Base-by-base conservation (phyloP, 257 asterid species). In the Paulownia fortunei region DNA sequence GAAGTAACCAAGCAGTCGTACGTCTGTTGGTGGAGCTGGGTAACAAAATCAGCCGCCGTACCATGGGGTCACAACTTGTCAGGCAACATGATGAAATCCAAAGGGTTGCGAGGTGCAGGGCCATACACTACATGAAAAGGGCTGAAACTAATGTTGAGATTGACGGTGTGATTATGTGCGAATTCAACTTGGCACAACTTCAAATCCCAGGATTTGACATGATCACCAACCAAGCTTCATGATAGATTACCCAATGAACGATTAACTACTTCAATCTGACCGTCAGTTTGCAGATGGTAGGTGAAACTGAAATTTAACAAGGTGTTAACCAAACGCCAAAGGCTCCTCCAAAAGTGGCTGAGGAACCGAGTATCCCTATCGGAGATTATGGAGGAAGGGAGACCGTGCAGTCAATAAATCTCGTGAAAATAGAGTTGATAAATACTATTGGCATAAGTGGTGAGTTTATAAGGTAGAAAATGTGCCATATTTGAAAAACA, bases 211-310 rank as follows among this genome's bases (percentile, higher is more conserved):
- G 52, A 24, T 3, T 24, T 54, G 0, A 42, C 0, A 27, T 56
- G 5, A 3, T 64, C 71, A 3, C 76, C 76, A 0, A 80, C 76
- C 0, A 73, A 21, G 16, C 55, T 8, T 3, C 18, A 39, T 2
- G 73, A 16, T 0, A 73, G 13, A 41, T 74, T 62, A 0, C 83
- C 76, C 0, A 73, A 12, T 1, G 83, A 49, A 0, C 30, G 61
- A 19, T 73, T 64, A 0, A 73, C 80, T 4, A 64, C 76, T 52
- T 72, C 64, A 0, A 55, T 79, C 34, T 71, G 81, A 0, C 66
- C 73, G 19, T 79, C 82, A 0, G 41, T 59, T 4, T 79, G 66
- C 0, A 74, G 79, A 18, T 79, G 83, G 4, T 72, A 72, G 0
- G 79, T 69, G 10, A 56, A 58, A 19, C 75, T 63, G 16, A 64